These are phyloP conservation scores for Emergomyces orientalis DNA, from an alignment of 2,329 filamentous ascomycete genomes.

Conservation along the genomic window DNA sequence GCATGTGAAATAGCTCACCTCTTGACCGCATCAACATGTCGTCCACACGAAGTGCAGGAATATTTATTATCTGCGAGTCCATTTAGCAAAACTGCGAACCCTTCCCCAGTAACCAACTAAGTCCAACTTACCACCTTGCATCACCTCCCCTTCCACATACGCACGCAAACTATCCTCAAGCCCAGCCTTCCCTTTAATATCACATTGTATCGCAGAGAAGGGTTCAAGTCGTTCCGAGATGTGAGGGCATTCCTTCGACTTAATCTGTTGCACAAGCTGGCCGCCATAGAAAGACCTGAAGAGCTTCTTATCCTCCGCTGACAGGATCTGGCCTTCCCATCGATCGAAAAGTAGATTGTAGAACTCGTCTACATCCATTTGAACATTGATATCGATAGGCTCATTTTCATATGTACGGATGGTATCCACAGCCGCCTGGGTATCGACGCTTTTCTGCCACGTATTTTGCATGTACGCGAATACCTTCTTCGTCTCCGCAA, in stretches of 20 bases:
- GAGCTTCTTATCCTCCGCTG: slow-evolving; percentile 56
- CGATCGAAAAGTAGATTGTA: slow-evolving; percentile 89
- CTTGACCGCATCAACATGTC: slow-evolving; percentile 87
- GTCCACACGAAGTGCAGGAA: slow-evolving; percentile 83
- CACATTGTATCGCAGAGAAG: slow-evolving; percentile 90
- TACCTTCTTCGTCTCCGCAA: slow-evolving; percentile 67
- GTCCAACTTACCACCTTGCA: slow-evolving; percentile 64
- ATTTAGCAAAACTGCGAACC: slow-evolving; percentile 19
- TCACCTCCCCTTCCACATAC: slow-evolving; percentile 92
- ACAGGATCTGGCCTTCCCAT: slow-evolving; percentile 71
- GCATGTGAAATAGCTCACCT: slow-evolving; percentile 40
- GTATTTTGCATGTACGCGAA: slow-evolving; percentile 83
- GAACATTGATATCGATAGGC: slow-evolving; percentile 73
- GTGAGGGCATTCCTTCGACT: slow-evolving; percentile 87
- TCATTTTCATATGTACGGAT: slow-evolving; percentile 77
- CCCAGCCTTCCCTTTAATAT: slow-evolving; percentile 82
- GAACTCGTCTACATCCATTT: slow-evolving; percentile 98
- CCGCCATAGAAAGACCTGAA: slow-evolving; percentile 85
- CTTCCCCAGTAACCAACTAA: background rate
- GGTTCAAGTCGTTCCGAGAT: slow-evolving; percentile 84
- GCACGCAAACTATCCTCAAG: slow-evolving; percentile 82
- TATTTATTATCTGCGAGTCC: slow-evolving; percentile 74
- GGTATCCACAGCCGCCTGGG: slow-evolving; percentile 59
- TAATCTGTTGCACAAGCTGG: slow-evolving; percentile 86
- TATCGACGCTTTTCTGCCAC: slow-evolving; percentile 62